Percentiles rank a stretch among this genome's conserved stretches.
Conservation (phyloP, 129 eudicot species). For the Flaveria robusta region DNA sequence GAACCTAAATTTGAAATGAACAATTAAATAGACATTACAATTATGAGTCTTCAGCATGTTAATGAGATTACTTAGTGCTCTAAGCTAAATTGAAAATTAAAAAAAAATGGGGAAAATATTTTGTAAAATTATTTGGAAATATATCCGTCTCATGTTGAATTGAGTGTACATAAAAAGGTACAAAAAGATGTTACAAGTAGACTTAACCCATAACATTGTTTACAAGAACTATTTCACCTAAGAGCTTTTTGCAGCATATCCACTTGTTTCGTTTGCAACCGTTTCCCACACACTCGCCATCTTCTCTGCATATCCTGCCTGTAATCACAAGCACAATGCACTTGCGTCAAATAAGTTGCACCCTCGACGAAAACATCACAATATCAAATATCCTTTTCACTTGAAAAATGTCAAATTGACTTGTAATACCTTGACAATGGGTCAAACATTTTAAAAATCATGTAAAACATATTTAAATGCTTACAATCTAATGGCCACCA, state of each 20-base stretch:
- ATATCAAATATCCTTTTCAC: neutral
- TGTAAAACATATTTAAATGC: neutral
- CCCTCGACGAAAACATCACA: neutral
- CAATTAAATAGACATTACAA: neutral
- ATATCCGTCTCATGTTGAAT: slow-evolving; percentile 18
- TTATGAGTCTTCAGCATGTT: slow-evolving; percentile 11
- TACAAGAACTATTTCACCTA: slow-evolving; percentile 42
- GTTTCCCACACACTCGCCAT: slow-evolving; percentile 88
- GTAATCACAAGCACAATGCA: slow-evolving; percentile 28
- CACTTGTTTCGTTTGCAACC: slow-evolving; percentile 89
- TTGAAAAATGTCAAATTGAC: neutral
- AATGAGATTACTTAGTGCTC: neutral
- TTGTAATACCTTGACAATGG: neutral
- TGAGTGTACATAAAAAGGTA: slow-evolving; percentile 35
- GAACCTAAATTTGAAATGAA: too few relatives aligned
- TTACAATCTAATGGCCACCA: neutral
- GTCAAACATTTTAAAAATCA: neutral
- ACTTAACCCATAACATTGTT: slow-evolving; percentile 31
- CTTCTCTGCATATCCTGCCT: slow-evolving; percentile 99
- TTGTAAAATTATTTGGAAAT: slow-evolving; percentile 20
- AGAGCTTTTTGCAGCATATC: slow-evolving; percentile 46
- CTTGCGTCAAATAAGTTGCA: neutral
- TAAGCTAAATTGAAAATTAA: slow-evolving; percentile 16
- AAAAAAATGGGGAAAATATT: neutral
- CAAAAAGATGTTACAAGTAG: slow-evolving; percentile 23